Evolutionary conservation across 177 flowering plant genomes (phyloP).

Genomic region (Vitis hybrid): DNA sequence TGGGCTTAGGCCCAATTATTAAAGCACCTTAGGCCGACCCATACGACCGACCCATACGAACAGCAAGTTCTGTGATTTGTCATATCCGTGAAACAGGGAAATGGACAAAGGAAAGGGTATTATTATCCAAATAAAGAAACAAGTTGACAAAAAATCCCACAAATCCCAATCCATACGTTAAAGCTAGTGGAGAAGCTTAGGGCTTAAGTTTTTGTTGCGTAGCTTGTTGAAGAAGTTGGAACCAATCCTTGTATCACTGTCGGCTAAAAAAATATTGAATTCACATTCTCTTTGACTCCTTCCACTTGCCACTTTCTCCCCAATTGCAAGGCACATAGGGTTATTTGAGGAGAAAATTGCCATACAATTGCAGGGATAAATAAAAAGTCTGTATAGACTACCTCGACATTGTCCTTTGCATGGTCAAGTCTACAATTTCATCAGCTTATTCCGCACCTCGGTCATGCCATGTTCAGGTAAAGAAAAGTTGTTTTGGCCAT

Average conservation of each 20-base stretch:
- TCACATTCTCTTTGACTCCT: neutral
- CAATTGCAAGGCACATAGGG: neutral
- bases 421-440: too few relatives aligned
- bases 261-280: neutral
- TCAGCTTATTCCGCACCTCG: too few relatives aligned
- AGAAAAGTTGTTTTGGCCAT: too few relatives aligned
- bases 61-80: too few relatives aligned
- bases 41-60: too few relatives aligned
- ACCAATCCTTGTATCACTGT: neutral
- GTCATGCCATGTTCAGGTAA: too few relatives aligned
- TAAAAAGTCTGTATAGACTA: too few relatives aligned
- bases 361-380: neutral
- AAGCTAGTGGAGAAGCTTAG: conserved; percentile 22
- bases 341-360: neutral
- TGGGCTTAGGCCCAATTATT: too few relatives aligned
- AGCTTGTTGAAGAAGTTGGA: conserved; percentile 32
- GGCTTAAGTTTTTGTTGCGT: conserved; percentile 23
- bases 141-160: conserved; percentile 14
- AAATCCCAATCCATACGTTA: conserved; percentile 24
- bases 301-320: neutral
- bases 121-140: neutral
- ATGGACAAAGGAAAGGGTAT: neutral
- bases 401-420: too few relatives aligned
- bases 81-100: too few relatives aligned
- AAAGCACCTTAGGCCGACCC: too few relatives aligned